Conservation (phyloP, 805 yeast species). For the Myxozyma lipomycoides region DNA sequence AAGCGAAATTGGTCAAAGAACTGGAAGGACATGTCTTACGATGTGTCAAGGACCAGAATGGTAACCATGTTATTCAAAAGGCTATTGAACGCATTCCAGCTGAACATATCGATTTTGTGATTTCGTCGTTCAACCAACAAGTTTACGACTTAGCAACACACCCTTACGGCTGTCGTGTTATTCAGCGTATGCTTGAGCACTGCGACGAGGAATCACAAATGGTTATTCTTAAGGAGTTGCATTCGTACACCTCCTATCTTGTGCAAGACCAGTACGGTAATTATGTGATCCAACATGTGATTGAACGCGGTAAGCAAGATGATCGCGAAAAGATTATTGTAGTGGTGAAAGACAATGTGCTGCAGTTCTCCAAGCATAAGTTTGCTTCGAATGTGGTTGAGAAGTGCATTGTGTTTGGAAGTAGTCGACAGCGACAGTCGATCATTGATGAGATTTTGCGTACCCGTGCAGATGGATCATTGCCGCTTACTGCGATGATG, state of each 20-base stretch:
- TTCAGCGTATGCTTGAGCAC: slow-evolving; percentile 84
- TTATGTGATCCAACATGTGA: slow-evolving; percentile 92
- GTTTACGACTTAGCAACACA: slow-evolving; percentile 87
- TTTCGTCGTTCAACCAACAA: slow-evolving; percentile 56
- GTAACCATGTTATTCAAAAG: slow-evolving; percentile 96
- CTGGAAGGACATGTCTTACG: slow-evolving; percentile 56
- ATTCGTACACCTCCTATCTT: slow-evolving; percentile 64
- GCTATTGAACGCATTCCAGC: slow-evolving; percentile 84
- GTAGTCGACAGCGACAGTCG: slow-evolving; percentile 53
- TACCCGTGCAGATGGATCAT: slow-evolving; percentile 38
- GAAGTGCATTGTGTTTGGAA: slow-evolving; percentile 77
- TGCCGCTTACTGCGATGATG: slow-evolving; percentile 76
- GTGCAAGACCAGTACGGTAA: slow-evolving; percentile 97
- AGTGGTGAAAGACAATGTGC: slow-evolving; percentile 66
- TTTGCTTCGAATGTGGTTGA: slow-evolving; percentile 98
- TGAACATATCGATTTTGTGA: slow-evolving; percentile 61
- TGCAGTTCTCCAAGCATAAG: slow-evolving; percentile 87
- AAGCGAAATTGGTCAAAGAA: slow-evolving; percentile 65
- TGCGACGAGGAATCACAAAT: slow-evolving; percentile 63
- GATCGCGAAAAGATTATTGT: slow-evolving; percentile 61
- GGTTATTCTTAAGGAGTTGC: slow-evolving; percentile 65
- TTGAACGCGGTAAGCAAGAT: slow-evolving; percentile 64
- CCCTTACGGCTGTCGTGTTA: slow-evolving; percentile 96
- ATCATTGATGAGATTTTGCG: slow-evolving; percentile 58
- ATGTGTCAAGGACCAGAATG: slow-evolving; percentile 92